phyloP scores from a whole-genome alignment of 208 protist genomes.

The Endotrypanum monterogeii region DNA sequence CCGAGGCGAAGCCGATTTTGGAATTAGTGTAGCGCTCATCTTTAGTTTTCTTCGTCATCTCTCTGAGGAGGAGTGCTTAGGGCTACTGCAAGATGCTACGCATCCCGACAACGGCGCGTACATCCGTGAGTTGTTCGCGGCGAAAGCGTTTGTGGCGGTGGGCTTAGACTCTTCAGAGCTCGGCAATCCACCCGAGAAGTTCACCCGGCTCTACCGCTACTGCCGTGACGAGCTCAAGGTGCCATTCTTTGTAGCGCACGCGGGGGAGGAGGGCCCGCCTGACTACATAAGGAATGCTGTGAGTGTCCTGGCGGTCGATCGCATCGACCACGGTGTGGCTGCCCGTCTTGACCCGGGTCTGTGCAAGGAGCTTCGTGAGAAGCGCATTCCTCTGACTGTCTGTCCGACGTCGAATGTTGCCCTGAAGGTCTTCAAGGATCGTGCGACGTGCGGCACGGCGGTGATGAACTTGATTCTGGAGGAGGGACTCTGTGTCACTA shows the following conservation, averaged over 20 bases:
- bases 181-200: slow-evolving; percentile 53
- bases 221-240: slow-evolving; percentile 44
- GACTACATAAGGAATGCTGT: slow-evolving; percentile 36
- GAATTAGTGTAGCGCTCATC: slow-evolving; percentile 39
- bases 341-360: slow-evolving; percentile 32
- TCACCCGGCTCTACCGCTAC: slow-evolving; percentile 49
- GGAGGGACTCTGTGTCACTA: slow-evolving; percentile 42
- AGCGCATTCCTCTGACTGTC: slow-evolving; percentile 44
- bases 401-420: slow-evolving; percentile 63
- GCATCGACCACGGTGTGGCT: slow-evolving; percentile 57
- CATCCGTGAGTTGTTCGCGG: slow-evolving; percentile 45
- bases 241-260: slow-evolving; percentile 45
- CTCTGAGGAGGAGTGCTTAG: slow-evolving; percentile 44
- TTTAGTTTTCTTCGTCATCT: slow-evolving; percentile 56
- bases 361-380: slow-evolving; percentile 20
- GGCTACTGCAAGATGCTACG: slow-evolving; percentile 33
- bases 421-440: slow-evolving; percentile 39
- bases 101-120: slow-evolving; percentile 35
- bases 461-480: slow-evolving; percentile 33
- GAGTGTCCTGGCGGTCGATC: slow-evolving; percentile 37
- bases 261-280: slow-evolving; percentile 57
- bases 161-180: slow-evolving; percentile 53
- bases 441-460: slow-evolving; percentile 17
- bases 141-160: slow-evolving; percentile 44
- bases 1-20: slow-evolving; percentile 38